phyloP scores from a whole-genome alignment of 1,284 basidiomycete species.

The Cutaneotrichosporon sp. region DNA sequence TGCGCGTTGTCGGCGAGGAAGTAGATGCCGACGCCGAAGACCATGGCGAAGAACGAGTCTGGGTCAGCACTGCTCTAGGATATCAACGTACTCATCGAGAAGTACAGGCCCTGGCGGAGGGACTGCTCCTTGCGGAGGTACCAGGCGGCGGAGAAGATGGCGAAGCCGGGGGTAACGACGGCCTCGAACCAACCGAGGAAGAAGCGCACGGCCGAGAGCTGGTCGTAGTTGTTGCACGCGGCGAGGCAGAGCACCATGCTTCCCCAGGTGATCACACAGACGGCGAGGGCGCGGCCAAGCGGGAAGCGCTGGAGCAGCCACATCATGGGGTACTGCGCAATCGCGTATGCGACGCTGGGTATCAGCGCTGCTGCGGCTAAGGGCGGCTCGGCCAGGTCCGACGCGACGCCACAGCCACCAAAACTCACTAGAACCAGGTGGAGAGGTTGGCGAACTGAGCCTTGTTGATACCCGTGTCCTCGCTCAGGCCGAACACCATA shows the following conservation, averaged over 20 bases:
- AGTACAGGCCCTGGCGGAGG: constrained; percentile 27
- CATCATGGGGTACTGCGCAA: constrained; percentile 34
- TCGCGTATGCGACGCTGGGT: constrained; percentile 25
- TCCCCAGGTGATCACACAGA: constrained; percentile 30
- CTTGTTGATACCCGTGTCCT: constrained; percentile 35
- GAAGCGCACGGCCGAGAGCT: constrained; percentile 24
- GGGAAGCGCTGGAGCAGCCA: constrained; percentile 34
- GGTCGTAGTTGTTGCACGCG: constrained; percentile 33
- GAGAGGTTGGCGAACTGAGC: constrained; percentile 33
- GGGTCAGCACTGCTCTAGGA: neutral
- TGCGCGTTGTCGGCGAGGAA: constrained; percentile 28
- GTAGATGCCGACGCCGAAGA: constrained; percentile 28
- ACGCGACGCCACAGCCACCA: too few relatives aligned
- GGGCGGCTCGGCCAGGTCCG: too few relatives aligned
- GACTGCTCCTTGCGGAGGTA: constrained; percentile 23
- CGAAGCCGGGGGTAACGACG: constrained; percentile 38
- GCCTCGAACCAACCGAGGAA: constrained; percentile 37
- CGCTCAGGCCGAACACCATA: constrained; percentile 28
- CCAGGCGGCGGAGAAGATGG: constrained; percentile 20
- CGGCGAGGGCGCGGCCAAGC: constrained; percentile 28
- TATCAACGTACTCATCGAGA: constrained; percentile 29
- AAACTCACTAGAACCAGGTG: constrained; percentile 3
- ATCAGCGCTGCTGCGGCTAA: neutral
- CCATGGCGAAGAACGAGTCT: constrained; percentile 17
- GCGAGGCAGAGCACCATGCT: constrained; percentile 29